These are phyloP conservation scores for Collybiopsis confluens DNA, from an alignment of 768 basidiomycete genomes.

Conservation along the genomic window DNA sequence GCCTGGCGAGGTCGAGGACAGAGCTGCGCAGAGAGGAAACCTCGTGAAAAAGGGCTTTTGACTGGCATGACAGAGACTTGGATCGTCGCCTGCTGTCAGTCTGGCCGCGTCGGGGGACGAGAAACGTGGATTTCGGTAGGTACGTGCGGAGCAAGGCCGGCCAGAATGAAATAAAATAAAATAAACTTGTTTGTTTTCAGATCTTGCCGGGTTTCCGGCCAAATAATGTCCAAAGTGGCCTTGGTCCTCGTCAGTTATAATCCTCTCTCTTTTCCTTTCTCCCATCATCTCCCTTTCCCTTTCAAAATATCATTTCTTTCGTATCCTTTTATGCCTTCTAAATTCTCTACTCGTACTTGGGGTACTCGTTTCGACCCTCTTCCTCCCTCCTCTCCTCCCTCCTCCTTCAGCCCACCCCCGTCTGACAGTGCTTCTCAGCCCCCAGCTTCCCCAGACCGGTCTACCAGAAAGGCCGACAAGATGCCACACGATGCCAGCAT, in stretches of 20 bases:
- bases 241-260: not conserved
- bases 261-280: conserved; percentile 9
- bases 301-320: conserved; percentile 17
- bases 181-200: not conserved
- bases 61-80: conserved; percentile 45
- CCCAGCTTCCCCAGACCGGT: conserved; percentile 19
- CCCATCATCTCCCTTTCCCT: conserved; percentile 20
- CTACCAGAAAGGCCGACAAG: conserved; percentile 36
- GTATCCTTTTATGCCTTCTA: conserved; percentile 44
- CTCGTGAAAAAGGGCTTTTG: conserved; percentile 23
- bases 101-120: conserved; percentile 36
- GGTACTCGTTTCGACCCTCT: conserved; percentile 72
- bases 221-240: conserved; percentile 1
- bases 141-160: conserved; percentile 10
- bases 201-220: conserved; percentile 1
- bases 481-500: conserved; percentile 74
- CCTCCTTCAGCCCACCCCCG: conserved; percentile 18
- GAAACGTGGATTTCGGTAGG: conserved; percentile 36
- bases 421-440: conserved; percentile 11
- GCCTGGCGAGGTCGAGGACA: too few relatives aligned
- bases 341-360: conserved; percentile 49
- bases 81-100: conserved; percentile 27
- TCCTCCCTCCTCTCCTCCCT: conserved; percentile 43
- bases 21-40: too few relatives aligned
- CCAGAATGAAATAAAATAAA: not conserved